Evolutionary conservation across 495 filamentous ascomycete species (phyloP).

Genomic region (Neurospora sp.): DNA sequence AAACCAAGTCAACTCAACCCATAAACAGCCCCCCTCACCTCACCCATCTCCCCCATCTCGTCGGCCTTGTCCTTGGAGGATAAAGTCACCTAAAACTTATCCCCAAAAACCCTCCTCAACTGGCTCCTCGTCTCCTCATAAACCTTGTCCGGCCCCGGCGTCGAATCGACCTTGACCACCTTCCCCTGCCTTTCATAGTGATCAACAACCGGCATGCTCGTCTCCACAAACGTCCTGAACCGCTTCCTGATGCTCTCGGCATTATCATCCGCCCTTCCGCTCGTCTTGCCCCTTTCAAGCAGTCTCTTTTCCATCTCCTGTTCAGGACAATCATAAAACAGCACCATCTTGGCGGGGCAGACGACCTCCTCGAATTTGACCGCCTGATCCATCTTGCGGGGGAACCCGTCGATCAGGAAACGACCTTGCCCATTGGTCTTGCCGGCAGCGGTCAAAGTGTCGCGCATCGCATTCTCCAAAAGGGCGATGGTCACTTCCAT

Average conservation of each 20-base stretch:
- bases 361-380: constrained; percentile 84
- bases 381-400: constrained; percentile 93
- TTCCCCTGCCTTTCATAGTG: constrained; percentile 65
- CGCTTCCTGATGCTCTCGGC: constrained; percentile 90
- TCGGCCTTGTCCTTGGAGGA: too few species aligned
- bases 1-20: background rate
- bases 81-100: constrained; percentile 9
- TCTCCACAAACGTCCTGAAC: constrained; percentile 86
- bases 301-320: constrained; percentile 73
- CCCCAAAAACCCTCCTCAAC: constrained; percentile 25
- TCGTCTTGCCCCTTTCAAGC: constrained; percentile 83
- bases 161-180: constrained; percentile 69
- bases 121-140: constrained; percentile 52
- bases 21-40: background rate
- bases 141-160: constrained; percentile 57
- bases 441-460: constrained; percentile 36
- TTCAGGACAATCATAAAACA: constrained; percentile 90
- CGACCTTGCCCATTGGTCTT: constrained; percentile 35
- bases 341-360: constrained; percentile 65
- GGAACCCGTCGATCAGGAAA: constrained; percentile 93
- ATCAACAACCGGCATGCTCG: constrained; percentile 92
- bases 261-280: constrained; percentile 86
- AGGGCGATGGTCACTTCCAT: constrained; percentile 97
- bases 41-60: background rate
- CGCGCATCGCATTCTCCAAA: constrained; percentile 84